Percentiles rank a stretch among this genome's conserved stretches.
Evolutionary conservation across 2,329 filamentous ascomycete species (phyloP).

Genomic region (Penicillium sp.): DNA sequence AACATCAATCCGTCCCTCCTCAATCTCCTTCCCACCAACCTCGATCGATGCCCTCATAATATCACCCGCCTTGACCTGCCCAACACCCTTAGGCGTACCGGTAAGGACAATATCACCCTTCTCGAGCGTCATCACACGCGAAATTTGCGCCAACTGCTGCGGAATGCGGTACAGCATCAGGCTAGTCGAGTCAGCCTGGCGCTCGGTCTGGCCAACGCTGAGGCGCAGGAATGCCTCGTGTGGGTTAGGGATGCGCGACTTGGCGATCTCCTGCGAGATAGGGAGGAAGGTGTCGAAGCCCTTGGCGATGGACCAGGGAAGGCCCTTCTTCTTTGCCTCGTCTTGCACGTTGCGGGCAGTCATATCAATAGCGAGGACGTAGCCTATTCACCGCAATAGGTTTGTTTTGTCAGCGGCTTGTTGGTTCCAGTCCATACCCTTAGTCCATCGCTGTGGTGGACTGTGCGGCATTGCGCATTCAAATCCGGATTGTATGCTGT

Average conservation of each 20-base stretch:
- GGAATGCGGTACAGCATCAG: conserved; percentile 94
- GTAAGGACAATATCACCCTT: conserved; percentile 91
- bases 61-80: conserved; percentile 79
- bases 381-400: conserved; percentile 55
- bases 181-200: conserved; percentile 84
- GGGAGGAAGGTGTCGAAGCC: conserved; percentile 98
- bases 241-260: conserved; percentile 76
- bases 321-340: conserved; percentile 93
- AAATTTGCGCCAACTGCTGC: conserved; percentile 83
- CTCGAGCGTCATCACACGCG: conserved; percentile 89
- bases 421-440: not conserved
- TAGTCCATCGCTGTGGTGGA: not conserved
- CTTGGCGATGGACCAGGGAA: conserved; percentile 95
- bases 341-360: conserved; percentile 93
- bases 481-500: not conserved
- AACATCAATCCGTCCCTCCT: conserved; percentile 82
- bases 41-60: conserved; percentile 80
- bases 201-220: conserved; percentile 72
- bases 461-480: not conserved
- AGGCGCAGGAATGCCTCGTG: conserved; percentile 86
- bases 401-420: not conserved
- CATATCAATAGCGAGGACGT: conserved; percentile 93
- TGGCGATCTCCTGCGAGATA: conserved; percentile 76
- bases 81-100: conserved; percentile 96
- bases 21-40: conserved; percentile 75